Conservation (phyloP, 306 rosid genomes). For the Casuarina glauca region DNA sequence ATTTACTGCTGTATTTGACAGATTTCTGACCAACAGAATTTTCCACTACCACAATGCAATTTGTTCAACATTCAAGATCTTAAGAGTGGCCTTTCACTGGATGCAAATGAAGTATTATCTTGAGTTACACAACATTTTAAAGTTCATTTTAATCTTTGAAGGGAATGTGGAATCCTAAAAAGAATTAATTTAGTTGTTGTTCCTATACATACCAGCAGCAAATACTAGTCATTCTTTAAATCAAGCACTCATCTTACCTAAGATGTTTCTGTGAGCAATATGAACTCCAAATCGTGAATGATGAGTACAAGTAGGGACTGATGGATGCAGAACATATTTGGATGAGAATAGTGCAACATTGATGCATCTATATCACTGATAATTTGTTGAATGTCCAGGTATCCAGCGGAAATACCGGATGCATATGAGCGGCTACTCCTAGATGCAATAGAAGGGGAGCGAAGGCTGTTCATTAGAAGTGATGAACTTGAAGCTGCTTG, state of each 20-base stretch:
- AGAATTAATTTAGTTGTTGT: background rate
- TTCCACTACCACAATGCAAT: too few species aligned
- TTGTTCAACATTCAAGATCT: background rate
- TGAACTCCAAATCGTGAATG: background rate
- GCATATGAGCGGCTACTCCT: conserved; percentile 91
- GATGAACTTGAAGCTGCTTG: conserved; percentile 98
- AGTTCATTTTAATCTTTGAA: background rate
- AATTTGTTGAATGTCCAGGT: conserved; percentile 49
- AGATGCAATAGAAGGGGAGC: conserved; percentile 94
- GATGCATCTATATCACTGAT: too few species aligned
- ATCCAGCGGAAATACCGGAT: conserved; percentile 84
- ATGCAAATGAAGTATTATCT: background rate
- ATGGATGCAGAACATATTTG: conserved; percentile 7
- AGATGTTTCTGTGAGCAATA: too few species aligned
- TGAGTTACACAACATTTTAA: background rate
- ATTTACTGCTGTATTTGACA: too few species aligned
- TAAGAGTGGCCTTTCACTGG: background rate
- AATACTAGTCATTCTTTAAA: background rate
- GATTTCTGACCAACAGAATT: too few species aligned
- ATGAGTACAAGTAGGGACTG: background rate
- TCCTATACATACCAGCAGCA: background rate
- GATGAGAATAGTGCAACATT: background rate
- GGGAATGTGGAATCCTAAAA: background rate
- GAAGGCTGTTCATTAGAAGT: conserved; percentile 89
- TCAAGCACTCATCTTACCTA: background rate